phyloP scores from a whole-genome alignment of 2,329 filamentous ascomycete genomes.

The Hyphodiscus sp. region DNA sequence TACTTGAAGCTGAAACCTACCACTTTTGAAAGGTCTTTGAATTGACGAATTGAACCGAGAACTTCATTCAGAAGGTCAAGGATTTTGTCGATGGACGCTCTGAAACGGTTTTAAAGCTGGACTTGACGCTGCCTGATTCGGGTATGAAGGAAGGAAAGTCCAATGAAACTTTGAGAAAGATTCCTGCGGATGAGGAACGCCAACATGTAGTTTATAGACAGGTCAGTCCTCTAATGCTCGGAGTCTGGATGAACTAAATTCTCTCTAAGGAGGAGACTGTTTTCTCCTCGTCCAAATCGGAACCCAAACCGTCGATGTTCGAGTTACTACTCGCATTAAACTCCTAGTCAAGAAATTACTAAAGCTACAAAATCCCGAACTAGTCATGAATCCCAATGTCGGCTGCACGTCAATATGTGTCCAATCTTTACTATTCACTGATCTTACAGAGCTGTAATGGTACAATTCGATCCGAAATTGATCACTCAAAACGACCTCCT shows the following conservation, averaged over 20 bases:
- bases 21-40: conserved; percentile 45
- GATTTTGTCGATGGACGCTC: conserved; percentile 4
- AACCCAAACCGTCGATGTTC: conserved; percentile 12
- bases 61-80: conserved; percentile 37
- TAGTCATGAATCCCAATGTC: conserved; percentile 42
- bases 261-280: conserved; percentile 11
- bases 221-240: conserved; percentile 1
- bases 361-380: conserved; percentile 22
- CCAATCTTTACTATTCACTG: not conserved
- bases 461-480: conserved; percentile 39
- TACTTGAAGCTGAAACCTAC: conserved; percentile 44
- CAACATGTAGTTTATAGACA: conserved; percentile 14
- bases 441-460: conserved; percentile 31
- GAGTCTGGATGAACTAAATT: not conserved
- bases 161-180: conserved; percentile 9
- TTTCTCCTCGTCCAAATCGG: conserved; percentile 17
- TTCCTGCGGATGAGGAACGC: no score
- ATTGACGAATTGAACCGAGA: conserved; percentile 35
- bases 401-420: conserved; percentile 36
- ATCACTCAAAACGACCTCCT: conserved; percentile 34
- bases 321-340: conserved; percentile 11
- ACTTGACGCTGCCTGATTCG: conserved; percentile 9
- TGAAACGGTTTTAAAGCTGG: conserved; percentile 1
- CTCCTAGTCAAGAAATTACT: conserved; percentile 9
- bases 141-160: conserved; percentile 3